Evolutionary conservation across 805 yeast genomes (phyloP).

Genomic region (Wickerhamomyces alni): DNA sequence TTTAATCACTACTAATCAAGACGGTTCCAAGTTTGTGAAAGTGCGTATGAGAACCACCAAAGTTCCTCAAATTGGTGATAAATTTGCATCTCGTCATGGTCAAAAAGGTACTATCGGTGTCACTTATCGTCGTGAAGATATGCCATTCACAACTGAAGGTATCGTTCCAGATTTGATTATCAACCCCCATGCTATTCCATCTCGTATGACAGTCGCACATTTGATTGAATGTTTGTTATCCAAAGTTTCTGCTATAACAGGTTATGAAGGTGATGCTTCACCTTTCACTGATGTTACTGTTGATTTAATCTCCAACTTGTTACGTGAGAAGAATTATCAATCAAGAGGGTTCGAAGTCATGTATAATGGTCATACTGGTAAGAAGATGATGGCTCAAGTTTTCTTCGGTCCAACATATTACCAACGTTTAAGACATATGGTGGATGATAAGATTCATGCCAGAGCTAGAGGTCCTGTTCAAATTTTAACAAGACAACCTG

Average conservation of each 20-base stretch:
- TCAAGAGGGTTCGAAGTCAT: constrained; percentile 98
- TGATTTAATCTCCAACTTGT: constrained; percentile 87
- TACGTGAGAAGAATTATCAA: constrained; percentile 95
- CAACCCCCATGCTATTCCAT: constrained; percentile 99
- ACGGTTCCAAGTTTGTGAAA: constrained; percentile 94
- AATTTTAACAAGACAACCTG: constrained; percentile 96
- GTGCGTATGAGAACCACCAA: constrained; percentile 99
- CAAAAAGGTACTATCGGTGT: constrained; percentile 99
- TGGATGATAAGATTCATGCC: constrained; percentile 97
- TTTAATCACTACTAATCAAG: constrained; percentile 92
- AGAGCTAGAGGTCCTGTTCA: constrained; percentile 99
- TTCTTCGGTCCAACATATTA: constrained; percentile 99
- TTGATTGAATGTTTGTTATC: constrained; percentile 95
- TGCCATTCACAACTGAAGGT: constrained; percentile 97
- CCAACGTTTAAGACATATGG: constrained; percentile 99
- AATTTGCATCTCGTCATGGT: constrained; percentile 99
- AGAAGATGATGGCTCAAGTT: constrained; percentile 94
- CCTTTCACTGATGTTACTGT: constrained; percentile 98
- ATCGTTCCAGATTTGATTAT: constrained; percentile 95
- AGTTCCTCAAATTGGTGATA: constrained; percentile 98
- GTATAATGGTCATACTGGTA: constrained; percentile 99
- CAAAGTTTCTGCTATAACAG: constrained; percentile 90
- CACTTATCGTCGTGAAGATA: constrained; percentile 95
- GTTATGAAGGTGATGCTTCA: constrained; percentile 98
- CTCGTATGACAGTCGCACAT: constrained; percentile 99